A percentile compares a stretch with the other conserved stretches of the same genome.
Evolutionary conservation across 176 grass and related monocot genomes (phyloP).

Genomic region (Sorghum bicolor): DNA sequence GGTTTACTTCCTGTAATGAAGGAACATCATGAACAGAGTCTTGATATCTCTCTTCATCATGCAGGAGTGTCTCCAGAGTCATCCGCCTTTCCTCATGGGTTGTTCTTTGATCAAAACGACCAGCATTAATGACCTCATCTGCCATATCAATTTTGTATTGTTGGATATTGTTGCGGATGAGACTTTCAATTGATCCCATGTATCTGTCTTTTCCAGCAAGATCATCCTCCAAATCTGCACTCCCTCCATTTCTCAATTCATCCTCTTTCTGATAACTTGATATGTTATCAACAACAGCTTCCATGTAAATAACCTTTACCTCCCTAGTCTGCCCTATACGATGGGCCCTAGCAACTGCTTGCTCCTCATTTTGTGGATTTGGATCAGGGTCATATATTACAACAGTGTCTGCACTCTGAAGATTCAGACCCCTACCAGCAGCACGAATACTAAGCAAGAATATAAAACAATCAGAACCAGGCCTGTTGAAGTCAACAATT

Average conservation of each 20-base stretch:
- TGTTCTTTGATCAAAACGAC: slow-evolving; percentile 99
- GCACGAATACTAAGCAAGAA: slow-evolving; percentile 99
- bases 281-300: slow-evolving; percentile 94
- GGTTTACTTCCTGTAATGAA: slow-evolving; percentile 94
- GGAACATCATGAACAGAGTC: slow-evolving; percentile 97
- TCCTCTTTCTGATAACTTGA: slow-evolving; percentile 98
- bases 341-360: slow-evolving; percentile 97
- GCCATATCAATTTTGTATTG: slow-evolving; percentile 99
- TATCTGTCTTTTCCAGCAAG: slow-evolving; percentile 97
- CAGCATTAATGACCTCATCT: slow-evolving; percentile 98
- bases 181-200: slow-evolving; percentile 93
- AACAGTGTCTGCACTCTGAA: slow-evolving; percentile 98
- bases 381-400: slow-evolving; percentile 99
- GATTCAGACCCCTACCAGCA: slow-evolving; percentile 98
- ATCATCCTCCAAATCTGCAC: slow-evolving; percentile 82
- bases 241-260: slow-evolving; percentile 83
- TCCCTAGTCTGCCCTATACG: slow-evolving; percentile 97
- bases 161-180: slow-evolving; percentile 97
- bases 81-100: slow-evolving; percentile 96
- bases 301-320: slow-evolving; percentile 99
- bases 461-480: slow-evolving; percentile 94
- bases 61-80: slow-evolving; percentile 91
- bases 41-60: slow-evolving; percentile 97
- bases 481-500: slow-evolving; percentile 96
- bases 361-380: slow-evolving; percentile 98